These are phyloP conservation scores for Xylona heveae DNA, from an alignment of 495 filamentous ascomycete genomes.

Conservation along the genomic window DNA sequence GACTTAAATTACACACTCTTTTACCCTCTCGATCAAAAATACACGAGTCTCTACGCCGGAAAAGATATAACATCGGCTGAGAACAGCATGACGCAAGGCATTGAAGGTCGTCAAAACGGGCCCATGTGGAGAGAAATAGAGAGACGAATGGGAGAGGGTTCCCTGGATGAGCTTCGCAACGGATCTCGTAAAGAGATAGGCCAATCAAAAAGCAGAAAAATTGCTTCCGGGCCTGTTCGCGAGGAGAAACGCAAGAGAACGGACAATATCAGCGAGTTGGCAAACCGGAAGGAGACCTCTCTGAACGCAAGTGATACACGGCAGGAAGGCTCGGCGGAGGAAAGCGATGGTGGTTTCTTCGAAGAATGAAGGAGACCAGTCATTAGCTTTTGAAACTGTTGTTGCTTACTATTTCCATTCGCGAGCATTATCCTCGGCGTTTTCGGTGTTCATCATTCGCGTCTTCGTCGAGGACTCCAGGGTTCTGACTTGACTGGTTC, in stretches of 20 bases:
- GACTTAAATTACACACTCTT: constrained; percentile 76
- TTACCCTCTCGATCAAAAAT: constrained; percentile 59
- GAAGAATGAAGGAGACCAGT: too few species aligned
- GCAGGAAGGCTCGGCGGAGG: background rate
- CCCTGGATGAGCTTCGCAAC: constrained; percentile 1
- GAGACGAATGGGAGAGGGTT: constrained; percentile 2
- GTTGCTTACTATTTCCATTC: too few species aligned
- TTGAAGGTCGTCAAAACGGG: background rate
- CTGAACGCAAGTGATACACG: background rate
- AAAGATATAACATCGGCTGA: background rate
- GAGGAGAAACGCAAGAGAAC: background rate
- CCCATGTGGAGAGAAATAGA: constrained; percentile 5
- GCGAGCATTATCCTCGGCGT: too few species aligned
- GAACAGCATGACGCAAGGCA: background rate
- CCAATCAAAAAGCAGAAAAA: background rate
- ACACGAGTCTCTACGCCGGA: constrained; percentile 49
- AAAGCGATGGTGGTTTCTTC: constrained; percentile 4
- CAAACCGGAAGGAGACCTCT: background rate
- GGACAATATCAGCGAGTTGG: background rate
- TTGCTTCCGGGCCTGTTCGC: background rate
- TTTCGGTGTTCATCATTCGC: too few species aligned
- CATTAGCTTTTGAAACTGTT: too few species aligned
- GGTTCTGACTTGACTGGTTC: too few species aligned
- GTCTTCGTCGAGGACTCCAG: too few species aligned
- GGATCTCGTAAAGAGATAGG: background rate